Evolutionary conservation across 2,329 filamentous ascomycete genomes (phyloP), one percentile per base, ranked within the genome.

Genomic region (Aspergillus sergii): DNA sequence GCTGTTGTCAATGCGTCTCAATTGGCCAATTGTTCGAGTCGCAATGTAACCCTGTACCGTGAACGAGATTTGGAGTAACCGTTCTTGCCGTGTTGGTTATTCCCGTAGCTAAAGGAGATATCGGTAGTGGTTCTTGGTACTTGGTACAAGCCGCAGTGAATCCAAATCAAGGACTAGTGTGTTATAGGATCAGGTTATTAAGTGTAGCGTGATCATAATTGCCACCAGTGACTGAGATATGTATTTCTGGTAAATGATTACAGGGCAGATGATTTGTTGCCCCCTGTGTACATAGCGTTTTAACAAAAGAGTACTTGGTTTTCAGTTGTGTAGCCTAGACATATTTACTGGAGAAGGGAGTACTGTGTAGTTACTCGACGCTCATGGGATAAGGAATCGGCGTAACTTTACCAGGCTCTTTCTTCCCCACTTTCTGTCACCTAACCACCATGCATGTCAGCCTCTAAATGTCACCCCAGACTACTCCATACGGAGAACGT

Each of bases 391-490:
- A 39, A 39, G 34, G 34, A 39, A 51, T 16, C 11, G 14, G 26
- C 8, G 19, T 19, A 21, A 51, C 28, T 51, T 19, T 51, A 9
- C 9, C 21, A 10, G 28, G 19, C 36, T 16, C 30, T 39, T 55
- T 16, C 30, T 39, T 55, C 51, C 34, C 51, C 51, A 39, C 51
- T 34, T 55, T 41, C 51, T 55, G 51, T 39, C 51, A 55, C 32
- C 12, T 55, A 55, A 26, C 11, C n/a, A 32, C 10, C 48, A n/a
- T 59, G 57, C 57, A 60, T 23, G 50, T 55, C 58, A 60, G 58
- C 50, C 23, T 36, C 58, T 39, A 30, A 41, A 55, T 54, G 45
- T 51, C 45, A 59, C 57, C 57, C 57, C 30, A 59, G 57, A 53
- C 30, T 39, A 51, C 58, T 60, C 48, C 58, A 53, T 60, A 26